phyloP scores from a whole-genome alignment of 805 yeast genomes.

The Pichia exigua region DNA sequence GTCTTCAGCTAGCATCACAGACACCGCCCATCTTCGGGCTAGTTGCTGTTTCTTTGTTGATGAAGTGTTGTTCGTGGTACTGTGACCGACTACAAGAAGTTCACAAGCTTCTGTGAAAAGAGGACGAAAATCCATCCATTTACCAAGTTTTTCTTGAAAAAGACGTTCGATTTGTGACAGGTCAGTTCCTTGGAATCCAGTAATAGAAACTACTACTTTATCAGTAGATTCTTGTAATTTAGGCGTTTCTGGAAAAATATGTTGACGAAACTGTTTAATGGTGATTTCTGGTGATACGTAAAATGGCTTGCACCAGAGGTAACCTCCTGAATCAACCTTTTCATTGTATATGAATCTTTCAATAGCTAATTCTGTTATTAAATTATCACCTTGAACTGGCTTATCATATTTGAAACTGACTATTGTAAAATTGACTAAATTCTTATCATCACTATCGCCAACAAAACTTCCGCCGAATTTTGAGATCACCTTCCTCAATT shows the following conservation, averaged over 20 bases:
- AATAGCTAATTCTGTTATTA: constrained; percentile 24
- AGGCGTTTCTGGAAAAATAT: neutral
- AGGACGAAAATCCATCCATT: constrained; percentile 39
- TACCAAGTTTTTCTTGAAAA: constrained; percentile 41
- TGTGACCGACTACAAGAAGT: constrained; percentile 36
- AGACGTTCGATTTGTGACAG: constrained; percentile 35
- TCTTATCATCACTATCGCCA: neutral
- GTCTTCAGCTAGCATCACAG: constrained; percentile 4
- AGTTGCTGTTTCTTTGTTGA: constrained; percentile 15
- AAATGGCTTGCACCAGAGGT: constrained; percentile 21
- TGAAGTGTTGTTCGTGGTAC: neutral
- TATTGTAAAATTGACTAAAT: constrained; percentile 11
- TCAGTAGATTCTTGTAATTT: neutral
- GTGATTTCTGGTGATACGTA: neutral
- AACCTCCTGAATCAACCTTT: constrained; percentile 11
- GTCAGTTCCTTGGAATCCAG: constrained; percentile 27
- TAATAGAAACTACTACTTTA: constrained; percentile 17
- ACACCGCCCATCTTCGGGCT: constrained; percentile 20
- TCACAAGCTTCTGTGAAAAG: constrained; percentile 46
- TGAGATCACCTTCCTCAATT: constrained; percentile 18
- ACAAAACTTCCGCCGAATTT: constrained; percentile 20
- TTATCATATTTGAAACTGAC: constrained; percentile 15
- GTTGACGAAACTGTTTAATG: neutral
- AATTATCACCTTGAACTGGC: neutral
- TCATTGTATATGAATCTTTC: constrained; percentile 23